Base-by-base conservation (phyloP, 2,329 filamentous ascomycete genomes). In the Fusarium duplospermum region DNA sequence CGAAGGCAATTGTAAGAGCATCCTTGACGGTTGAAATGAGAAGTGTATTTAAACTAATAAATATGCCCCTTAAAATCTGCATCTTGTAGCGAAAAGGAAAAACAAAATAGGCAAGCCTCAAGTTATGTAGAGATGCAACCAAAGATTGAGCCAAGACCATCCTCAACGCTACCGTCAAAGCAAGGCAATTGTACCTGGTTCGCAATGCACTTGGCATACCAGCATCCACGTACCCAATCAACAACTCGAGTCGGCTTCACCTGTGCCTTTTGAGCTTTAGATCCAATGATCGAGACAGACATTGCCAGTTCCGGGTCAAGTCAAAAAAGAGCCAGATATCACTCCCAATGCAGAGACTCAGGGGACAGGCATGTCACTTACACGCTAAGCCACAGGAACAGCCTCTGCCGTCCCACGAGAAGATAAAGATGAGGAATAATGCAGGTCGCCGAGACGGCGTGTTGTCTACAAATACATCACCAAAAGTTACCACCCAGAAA, bases 391-490 rank as follows among this genome's bases (percentile, higher is more conserved):
- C 31, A 29, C 13, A n/a, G 31, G n/a, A 54, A 54, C 22, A 11
- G 8, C 35, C 18, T 16, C 7, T 29, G n/a, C 3, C 13, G 13
- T n/a, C 16, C 42, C 20, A 24, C 14, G 14, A n/a, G 27, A 52
- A 50, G 31, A 62, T 6, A 33, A 38, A 59, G n/a, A 64, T 66
- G 64, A 69, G 66, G 57, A 66, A 66, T 66, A 33, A 62, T 24
- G 10, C 42, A 33, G 33, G 31, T 62, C 47, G n/a, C 45, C 40
- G 38, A 45, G 62, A 52, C 29, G n/a, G 22, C 56, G 62, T 66
- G 50, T 78, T 76, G 54, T 78, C 72, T 78, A 78, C 66, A 67
- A 33, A 65, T 74, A 73, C 67, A 71, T 69, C 65, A 35, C 18
- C 31, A 35, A 73, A 64, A 73, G 42, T 67, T 59, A 47, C 75